These are phyloP conservation scores for Dactylellina haptotyla DNA, from an alignment of 2,329 filamentous ascomycete genomes.

Conservation along the genomic window DNA sequence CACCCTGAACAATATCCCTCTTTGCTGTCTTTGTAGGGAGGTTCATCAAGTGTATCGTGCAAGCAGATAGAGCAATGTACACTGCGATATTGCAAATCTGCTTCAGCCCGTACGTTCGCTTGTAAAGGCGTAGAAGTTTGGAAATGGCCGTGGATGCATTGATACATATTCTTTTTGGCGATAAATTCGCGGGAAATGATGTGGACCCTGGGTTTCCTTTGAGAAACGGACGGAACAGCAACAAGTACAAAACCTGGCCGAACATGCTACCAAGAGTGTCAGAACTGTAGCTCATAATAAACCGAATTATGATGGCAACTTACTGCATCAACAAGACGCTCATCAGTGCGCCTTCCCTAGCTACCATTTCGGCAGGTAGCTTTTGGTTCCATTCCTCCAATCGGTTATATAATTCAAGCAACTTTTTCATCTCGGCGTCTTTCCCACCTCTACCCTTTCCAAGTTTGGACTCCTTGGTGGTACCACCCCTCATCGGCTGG, in stretches of 20 bases:
- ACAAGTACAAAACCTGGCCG: conserved; percentile 93
- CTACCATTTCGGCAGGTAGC: conserved; percentile 85
- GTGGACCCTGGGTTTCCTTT: conserved; percentile 79
- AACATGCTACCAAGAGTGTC: conserved; percentile 78
- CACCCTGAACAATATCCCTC: conserved; percentile 87
- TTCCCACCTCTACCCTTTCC: conserved; percentile 68
- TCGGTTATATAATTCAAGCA: conserved; percentile 88
- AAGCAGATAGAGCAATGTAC: conserved; percentile 93
- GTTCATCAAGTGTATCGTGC: conserved; percentile 92
- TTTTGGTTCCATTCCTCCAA: conserved; percentile 89
- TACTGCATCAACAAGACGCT: conserved; percentile 88
- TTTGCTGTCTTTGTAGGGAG: conserved; percentile 90
- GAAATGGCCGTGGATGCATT: conserved; percentile 89
- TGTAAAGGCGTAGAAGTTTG: conserved; percentile 93
- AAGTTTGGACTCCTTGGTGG: conserved; percentile 59
- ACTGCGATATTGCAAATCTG: conserved; percentile 97
- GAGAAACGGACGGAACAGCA: conserved; percentile 92
- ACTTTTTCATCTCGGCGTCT: conserved; percentile 85
- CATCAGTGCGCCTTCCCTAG: conserved; percentile 86
- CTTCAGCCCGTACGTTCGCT: conserved; percentile 85
- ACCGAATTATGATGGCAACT: conserved; percentile 64
- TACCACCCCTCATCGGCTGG: conserved; percentile 74
- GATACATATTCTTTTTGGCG: conserved; percentile 88
- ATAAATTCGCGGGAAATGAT: conserved; percentile 88
- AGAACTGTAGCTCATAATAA: not conserved